Base-by-base conservation (phyloP, 495 filamentous ascomycete genomes). In the Cetradonia linearis region DNA sequence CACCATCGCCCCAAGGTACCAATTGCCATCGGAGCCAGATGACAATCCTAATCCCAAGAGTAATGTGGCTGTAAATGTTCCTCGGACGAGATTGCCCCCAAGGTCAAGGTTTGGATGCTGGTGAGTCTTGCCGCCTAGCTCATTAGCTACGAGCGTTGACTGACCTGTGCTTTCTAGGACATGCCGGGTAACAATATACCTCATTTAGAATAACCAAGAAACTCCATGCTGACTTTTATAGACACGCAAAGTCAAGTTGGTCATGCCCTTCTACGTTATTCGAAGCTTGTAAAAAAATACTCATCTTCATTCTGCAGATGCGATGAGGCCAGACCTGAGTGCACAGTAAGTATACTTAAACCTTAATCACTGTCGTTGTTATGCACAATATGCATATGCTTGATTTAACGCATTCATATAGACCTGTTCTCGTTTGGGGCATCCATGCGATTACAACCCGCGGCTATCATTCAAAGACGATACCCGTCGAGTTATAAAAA, bases 361-460 rank as follows among this genome's bases (percentile, higher is more conserved):
- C 5, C 3, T 47, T 16, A 40, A n/a, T n/a, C n/a, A n/a, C n/a
- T 20, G 3, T 46, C 18, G 14, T 44, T 18, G 20, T 9, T 27
- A 13, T 50, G 30, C 46, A 9, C 7, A 40, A 5, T 10, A 44
- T 25, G 16, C 8, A 34, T 9, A 31, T 30, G 1, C 23, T 9
- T 44, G 16, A 14, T 4, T 31, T 63, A 18, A 53, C 40, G 16
- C 5, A 5, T 7, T 38, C 14, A 62, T 56, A 11, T 60, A 80
- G 79, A 79, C 81, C 76, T 83, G 80, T 67, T 70, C 74, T 37
- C 73, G 80, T 50, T 71, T 83, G 14, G 76, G 78, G 25, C 79
- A 83, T 68, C 67, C 70, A 36, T 83, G 80, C 62, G 80, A 83
- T 62, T 83, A 83, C 59, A 78, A 74, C 57, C 79, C 80, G 10